A percentile compares a stretch with the other conserved stretches of the same genome.
These are phyloP conservation scores for Trypanosoma vivax DNA, from an alignment of 208 protist species.

Conservation along the genomic window DNA sequence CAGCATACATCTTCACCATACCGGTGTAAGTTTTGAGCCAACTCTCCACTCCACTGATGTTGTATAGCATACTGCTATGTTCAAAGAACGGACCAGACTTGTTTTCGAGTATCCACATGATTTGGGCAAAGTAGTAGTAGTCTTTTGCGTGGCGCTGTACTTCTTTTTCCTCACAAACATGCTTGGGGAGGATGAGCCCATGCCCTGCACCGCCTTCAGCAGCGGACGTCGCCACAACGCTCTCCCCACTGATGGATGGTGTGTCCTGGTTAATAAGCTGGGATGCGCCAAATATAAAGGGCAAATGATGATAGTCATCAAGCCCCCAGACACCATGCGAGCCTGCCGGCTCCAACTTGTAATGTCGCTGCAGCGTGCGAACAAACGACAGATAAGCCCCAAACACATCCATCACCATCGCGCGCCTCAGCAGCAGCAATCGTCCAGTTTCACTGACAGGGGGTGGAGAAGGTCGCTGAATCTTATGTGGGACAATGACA, in stretches of 20 bases:
- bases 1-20: slow-evolving; percentile 94
- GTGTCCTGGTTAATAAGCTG: slow-evolving; percentile 88
- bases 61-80: slow-evolving; percentile 91
- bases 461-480: slow-evolving; percentile 16
- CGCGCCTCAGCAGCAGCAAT: slow-evolving; percentile 41
- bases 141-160: slow-evolving; percentile 27
- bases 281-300: slow-evolving; percentile 94
- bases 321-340: slow-evolving; percentile 98
- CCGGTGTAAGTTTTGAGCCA: slow-evolving; percentile 90
- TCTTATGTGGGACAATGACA: slow-evolving; percentile 4
- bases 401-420: slow-evolving; percentile 88
- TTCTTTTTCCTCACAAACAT: slow-evolving; percentile 44
- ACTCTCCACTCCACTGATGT: slow-evolving; percentile 76
- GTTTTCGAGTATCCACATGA: slow-evolving; percentile 73
- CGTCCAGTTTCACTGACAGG: slow-evolving; percentile 14
- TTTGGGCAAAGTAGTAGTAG: slow-evolving; percentile 73
- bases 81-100: slow-evolving; percentile 90
- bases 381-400: slow-evolving; percentile 90
- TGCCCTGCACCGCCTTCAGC: slow-evolving; percentile 17
- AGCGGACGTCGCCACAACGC: slow-evolving; percentile 4
- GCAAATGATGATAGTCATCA: slow-evolving; percentile 99
- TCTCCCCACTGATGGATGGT: slow-evolving; percentile 2
- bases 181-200: slow-evolving; percentile 77
- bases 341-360: slow-evolving; percentile 95
- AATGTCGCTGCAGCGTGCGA: slow-evolving; percentile 77